Conservation (phyloP, 1,284 basidiomycete genomes). For the Cutaneotrichosporon sp. region DNA sequence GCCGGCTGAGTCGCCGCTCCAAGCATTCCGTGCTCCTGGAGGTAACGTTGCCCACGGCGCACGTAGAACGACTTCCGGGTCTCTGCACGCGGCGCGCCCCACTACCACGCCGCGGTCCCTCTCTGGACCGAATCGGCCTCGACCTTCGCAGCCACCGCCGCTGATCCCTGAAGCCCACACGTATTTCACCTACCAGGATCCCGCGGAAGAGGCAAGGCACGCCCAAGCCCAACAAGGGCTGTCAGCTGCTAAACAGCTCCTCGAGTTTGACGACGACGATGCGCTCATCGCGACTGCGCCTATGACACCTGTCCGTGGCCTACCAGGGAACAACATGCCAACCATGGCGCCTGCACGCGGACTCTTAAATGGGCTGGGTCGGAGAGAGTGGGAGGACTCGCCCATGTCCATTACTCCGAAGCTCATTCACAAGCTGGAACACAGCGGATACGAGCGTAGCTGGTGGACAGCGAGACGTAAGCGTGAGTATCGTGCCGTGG, state of each 20-base stretch:
- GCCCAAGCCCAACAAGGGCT: conserved; percentile 84
- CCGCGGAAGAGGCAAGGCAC: conserved; percentile 72
- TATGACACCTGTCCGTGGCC: conserved; percentile 27
- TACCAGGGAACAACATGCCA: conserved; percentile 1
- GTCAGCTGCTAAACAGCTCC: conserved; percentile 74
- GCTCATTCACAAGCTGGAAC: conserved; percentile 28
- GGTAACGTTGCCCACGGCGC: background rate
- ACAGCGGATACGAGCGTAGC: conserved; percentile 39
- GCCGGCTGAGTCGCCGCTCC: conserved; percentile 22
- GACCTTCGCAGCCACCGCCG: background rate
- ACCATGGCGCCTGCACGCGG: conserved; percentile 17
- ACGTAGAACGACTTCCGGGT: background rate
- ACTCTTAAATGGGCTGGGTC: background rate
- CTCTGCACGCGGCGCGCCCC: background rate
- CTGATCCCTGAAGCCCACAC: background rate
- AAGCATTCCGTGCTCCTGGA: conserved; percentile 14
- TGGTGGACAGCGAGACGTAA: conserved; percentile 46
- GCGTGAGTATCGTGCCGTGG: conserved; percentile 24
- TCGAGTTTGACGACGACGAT: conserved; percentile 51
- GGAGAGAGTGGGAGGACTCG: conserved; percentile 43
- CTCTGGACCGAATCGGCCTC: background rate
- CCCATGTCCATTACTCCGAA: conserved; percentile 30
- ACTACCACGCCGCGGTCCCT: background rate
- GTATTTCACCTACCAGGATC: conserved; percentile 9
- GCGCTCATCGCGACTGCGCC: conserved; percentile 16